These are phyloP conservation scores for Chalaropsis ovoidea DNA, from an alignment of 2,329 filamentous ascomycete species.

Conservation along the genomic window DNA sequence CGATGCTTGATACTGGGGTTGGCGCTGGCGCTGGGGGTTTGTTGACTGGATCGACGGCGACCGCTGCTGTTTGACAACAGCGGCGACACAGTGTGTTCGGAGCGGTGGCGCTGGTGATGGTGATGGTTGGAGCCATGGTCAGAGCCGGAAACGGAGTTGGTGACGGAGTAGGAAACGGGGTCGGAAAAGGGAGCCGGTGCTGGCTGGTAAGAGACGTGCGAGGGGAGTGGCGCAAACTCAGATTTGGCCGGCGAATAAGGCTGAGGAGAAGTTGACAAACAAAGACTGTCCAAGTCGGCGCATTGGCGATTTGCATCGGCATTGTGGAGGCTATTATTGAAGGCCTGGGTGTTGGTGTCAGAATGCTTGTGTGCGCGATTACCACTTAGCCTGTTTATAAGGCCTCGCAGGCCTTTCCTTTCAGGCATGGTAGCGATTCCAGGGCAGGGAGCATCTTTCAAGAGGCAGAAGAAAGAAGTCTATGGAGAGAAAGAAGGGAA, in stretches of 20 bases:
- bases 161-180: background rate
- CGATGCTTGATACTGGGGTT: conserved; percentile 9
- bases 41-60: conserved; percentile 5
- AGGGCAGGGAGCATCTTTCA: conserved; percentile 11
- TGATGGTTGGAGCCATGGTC: background rate
- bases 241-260: background rate
- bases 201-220: background rate
- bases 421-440: conserved; percentile 13
- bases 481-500: background rate
- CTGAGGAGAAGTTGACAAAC: background rate
- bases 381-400: conserved; percentile 12
- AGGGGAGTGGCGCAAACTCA: background rate
- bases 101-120: background rate
- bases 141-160: background rate
- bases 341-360: background rate
- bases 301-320: background rate
- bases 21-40: background rate
- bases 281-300: background rate
- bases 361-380: conserved; percentile 1
- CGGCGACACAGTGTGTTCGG: conserved; percentile 8
- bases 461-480: background rate
- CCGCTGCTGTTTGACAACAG: background rate
- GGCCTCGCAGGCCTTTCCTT: conserved; percentile 12
- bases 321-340: background rate
- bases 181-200: background rate